These are phyloP conservation scores for Blepharisma japonicum DNA, from an alignment of 73 alveolate species.

Conservation along the genomic window DNA sequence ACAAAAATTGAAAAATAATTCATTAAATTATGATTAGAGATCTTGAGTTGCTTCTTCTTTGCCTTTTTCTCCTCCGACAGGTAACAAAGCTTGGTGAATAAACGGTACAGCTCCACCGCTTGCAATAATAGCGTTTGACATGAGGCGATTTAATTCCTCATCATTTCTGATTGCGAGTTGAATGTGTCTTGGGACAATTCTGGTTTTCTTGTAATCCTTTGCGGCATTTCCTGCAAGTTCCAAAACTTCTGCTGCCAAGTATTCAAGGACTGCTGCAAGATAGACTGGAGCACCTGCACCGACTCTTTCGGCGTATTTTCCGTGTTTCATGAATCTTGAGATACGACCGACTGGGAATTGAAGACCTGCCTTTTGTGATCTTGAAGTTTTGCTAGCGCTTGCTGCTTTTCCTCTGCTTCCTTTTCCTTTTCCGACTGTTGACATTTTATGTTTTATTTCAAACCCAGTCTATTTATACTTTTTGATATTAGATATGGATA, in stretches of 20 bases:
- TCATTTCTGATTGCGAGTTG: constrained; percentile 65
- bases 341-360: constrained; percentile 85
- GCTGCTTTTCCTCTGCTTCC: constrained; percentile 33
- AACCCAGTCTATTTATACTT: too few relatives aligned
- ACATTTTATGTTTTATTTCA: background rate
- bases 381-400: constrained; percentile 32
- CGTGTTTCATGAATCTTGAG: constrained; percentile 64
- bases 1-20: background rate
- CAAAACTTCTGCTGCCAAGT: constrained; percentile 70
- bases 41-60: constrained; percentile 27
- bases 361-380: constrained; percentile 69
- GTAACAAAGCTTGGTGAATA: constrained; percentile 36
- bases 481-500: too few relatives aligned
- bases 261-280: constrained; percentile 79
- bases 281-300: constrained; percentile 85
- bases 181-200: constrained; percentile 69
- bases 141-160: constrained; percentile 64
- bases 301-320: constrained; percentile 77
- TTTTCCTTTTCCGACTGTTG: constrained; percentile 33
- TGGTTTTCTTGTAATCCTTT: constrained; percentile 54
- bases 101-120: constrained; percentile 77
- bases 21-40: background rate
- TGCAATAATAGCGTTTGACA: constrained; percentile 75
- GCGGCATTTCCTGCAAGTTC: constrained; percentile 79
- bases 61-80: constrained; percentile 17